These are phyloP conservation scores for Elsinoe australis DNA, from an alignment of 2,329 filamentous ascomycete genomes.

Conservation along the genomic window DNA sequence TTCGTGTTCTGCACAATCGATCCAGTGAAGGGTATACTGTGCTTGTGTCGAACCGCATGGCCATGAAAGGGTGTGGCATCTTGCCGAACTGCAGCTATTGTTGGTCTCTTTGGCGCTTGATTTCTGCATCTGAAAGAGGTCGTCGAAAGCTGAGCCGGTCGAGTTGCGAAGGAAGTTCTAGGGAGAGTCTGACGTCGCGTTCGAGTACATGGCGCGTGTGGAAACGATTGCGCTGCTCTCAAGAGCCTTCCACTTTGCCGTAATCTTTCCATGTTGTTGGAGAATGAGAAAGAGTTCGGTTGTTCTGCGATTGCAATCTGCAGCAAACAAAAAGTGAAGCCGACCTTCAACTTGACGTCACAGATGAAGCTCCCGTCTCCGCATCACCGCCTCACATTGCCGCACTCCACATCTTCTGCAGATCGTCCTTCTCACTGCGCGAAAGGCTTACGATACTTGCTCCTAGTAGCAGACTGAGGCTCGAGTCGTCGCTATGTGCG, in stretches of 20 bases:
- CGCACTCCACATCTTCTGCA: too few species aligned
- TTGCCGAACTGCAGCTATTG: neutral
- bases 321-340: too few species aligned
- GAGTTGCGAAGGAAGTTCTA: too few species aligned
- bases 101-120: neutral
- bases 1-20: slow-evolving; percentile 22
- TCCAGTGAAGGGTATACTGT: slow-evolving; percentile 9
- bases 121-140: too few species aligned
- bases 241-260: neutral
- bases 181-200: too few species aligned
- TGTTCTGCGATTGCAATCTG: too few species aligned
- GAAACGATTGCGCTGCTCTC: neutral
- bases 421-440: neutral
- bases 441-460: neutral
- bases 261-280: slow-evolving; percentile 4
- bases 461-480: neutral
- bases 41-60: slow-evolving; percentile 7
- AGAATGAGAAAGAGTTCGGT: neutral
- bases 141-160: too few species aligned
- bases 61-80: neutral
- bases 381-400: neutral
- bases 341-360: slow-evolving; percentile 14
- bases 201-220: too few species aligned
- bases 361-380: slow-evolving; percentile 1
- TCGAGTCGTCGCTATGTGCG: slow-evolving; percentile 49